A percentile compares a stretch with the other conserved stretches of the same genome.
Evolutionary conservation across 2,329 filamentous ascomycete genomes (phyloP).

Genomic region (Botryotinia calthae): DNA sequence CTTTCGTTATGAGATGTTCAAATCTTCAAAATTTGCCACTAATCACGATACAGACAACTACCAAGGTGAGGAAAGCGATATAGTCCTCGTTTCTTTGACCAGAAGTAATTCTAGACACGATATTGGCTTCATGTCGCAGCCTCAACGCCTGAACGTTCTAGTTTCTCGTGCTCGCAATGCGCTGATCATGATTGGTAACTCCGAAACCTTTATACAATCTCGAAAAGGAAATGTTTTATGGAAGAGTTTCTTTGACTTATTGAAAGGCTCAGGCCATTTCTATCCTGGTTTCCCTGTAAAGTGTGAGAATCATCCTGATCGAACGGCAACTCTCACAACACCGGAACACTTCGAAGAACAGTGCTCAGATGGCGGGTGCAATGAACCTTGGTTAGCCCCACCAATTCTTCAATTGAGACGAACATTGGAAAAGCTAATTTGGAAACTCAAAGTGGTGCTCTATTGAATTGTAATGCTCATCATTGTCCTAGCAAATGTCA

Average conservation of each 20-base stretch:
- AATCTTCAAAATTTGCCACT: neutral
- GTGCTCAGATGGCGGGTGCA: slow-evolving; percentile 70
- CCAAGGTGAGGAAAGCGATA: slow-evolving; percentile 73
- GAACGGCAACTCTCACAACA: slow-evolving; percentile 45
- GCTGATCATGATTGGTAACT: slow-evolving; percentile 69
- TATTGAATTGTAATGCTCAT: slow-evolving; percentile 58
- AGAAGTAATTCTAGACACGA: slow-evolving; percentile 62
- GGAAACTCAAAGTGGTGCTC: slow-evolving; percentile 43
- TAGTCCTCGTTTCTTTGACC: slow-evolving; percentile 66
- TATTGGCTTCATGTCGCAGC: slow-evolving; percentile 67
- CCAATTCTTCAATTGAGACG: neutral
- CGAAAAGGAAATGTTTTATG: slow-evolving; percentile 58
- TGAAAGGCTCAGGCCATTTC: slow-evolving; percentile 52
- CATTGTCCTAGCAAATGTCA: slow-evolving; percentile 62
- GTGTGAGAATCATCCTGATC: slow-evolving; percentile 59
- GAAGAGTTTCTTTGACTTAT: slow-evolving; percentile 53
- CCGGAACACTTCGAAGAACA: slow-evolving; percentile 58
- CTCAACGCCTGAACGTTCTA: slow-evolving; percentile 68
- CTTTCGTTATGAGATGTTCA: neutral
- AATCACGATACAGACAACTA: slow-evolving; percentile 60
- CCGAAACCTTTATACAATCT: slow-evolving; percentile 61
- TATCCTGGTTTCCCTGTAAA: slow-evolving; percentile 59
- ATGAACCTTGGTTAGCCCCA: slow-evolving; percentile 55
- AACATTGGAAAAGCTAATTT: slow-evolving; percentile 21
- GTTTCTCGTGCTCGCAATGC: slow-evolving; percentile 63